Percentiles rank a stretch among this genome's conserved stretches.
Evolutionary conservation across 805 yeast species (phyloP).

Genomic region (Candida lessepsii): DNA sequence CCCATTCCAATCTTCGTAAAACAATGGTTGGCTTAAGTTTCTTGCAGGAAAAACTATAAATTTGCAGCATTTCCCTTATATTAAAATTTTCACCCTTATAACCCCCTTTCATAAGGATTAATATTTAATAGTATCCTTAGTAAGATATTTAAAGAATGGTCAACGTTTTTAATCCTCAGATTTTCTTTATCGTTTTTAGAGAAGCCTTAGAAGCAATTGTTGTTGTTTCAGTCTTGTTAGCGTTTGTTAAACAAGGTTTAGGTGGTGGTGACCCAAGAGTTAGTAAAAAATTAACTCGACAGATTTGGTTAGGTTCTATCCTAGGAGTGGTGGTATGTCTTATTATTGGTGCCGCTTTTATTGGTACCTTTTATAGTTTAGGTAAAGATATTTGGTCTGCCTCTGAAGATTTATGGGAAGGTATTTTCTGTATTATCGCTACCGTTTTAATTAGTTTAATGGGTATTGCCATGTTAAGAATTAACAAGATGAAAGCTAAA

Average conservation of each 20-base stretch:
- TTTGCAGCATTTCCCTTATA: not conserved
- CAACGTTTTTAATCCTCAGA: constrained; percentile 65
- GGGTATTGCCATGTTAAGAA: constrained; percentile 96
- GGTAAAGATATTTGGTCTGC: constrained; percentile 80
- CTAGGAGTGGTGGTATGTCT: constrained; percentile 78
- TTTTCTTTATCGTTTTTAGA: constrained; percentile 89
- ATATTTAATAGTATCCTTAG: not conserved
- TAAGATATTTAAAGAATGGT: constrained; percentile 9
- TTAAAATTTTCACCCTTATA: constrained; percentile 9
- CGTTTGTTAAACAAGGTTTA: constrained; percentile 87
- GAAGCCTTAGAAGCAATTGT: constrained; percentile 92
- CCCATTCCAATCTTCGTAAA: not conserved
- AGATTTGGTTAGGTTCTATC: constrained; percentile 83
- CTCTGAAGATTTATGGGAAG: constrained; percentile 97
- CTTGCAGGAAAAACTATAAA: constrained; percentile 2
- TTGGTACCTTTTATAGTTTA: constrained; percentile 85
- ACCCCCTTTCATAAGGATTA: constrained; percentile 6
- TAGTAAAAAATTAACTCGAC: constrained; percentile 63
- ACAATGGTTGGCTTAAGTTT: not conserved
- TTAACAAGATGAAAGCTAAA: constrained; percentile 94
- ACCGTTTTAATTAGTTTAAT: constrained; percentile 82
- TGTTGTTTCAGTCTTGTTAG: constrained; percentile 85
- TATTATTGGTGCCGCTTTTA: constrained; percentile 85
- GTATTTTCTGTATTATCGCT: constrained; percentile 88
- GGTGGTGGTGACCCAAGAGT: constrained; percentile 54